phyloP scores from a whole-genome alignment of 352 stramenopile species.

The Pythium dissotocum region DNA sequence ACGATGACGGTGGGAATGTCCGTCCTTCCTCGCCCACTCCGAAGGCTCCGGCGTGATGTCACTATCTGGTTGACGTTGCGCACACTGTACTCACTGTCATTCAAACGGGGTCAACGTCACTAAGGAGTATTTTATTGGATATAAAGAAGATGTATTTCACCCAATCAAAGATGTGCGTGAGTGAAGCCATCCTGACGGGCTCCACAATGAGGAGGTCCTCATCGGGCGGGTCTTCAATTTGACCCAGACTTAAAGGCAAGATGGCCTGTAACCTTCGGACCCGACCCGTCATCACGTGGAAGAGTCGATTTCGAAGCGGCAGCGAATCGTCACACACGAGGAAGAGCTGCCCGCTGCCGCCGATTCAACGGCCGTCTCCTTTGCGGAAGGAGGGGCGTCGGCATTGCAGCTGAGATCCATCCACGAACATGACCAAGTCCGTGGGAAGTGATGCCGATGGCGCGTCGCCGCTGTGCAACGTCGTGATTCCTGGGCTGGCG shows the following conservation, averaged over 20 bases:
- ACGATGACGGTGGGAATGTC: background rate
- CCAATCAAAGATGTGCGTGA: background rate
- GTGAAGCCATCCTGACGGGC: background rate
- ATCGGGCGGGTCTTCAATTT: no score
- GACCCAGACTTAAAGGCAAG: no score
- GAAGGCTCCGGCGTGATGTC: conserved; percentile 3
- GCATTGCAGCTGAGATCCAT: background rate
- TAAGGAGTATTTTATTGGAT: background rate
- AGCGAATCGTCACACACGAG: background rate
- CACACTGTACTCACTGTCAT: background rate
- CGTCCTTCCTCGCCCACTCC: background rate
- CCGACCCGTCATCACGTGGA: background rate
- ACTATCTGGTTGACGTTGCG: background rate
- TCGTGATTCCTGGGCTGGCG: conserved; percentile 8
- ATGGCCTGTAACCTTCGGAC: background rate
- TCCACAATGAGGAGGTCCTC: no score
- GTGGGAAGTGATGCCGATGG: background rate
- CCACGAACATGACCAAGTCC: conserved; percentile 18
- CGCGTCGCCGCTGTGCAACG: background rate
- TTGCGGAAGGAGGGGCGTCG: no score
- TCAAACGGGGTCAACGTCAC: conserved; percentile 1
- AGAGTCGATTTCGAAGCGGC: background rate
- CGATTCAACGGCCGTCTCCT: background rate
- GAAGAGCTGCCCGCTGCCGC: background rate
- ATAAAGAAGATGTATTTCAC: background rate